These are phyloP conservation scores for Penicillium malachiteum DNA, from an alignment of 495 filamentous ascomycete species.

Conservation along the genomic window DNA sequence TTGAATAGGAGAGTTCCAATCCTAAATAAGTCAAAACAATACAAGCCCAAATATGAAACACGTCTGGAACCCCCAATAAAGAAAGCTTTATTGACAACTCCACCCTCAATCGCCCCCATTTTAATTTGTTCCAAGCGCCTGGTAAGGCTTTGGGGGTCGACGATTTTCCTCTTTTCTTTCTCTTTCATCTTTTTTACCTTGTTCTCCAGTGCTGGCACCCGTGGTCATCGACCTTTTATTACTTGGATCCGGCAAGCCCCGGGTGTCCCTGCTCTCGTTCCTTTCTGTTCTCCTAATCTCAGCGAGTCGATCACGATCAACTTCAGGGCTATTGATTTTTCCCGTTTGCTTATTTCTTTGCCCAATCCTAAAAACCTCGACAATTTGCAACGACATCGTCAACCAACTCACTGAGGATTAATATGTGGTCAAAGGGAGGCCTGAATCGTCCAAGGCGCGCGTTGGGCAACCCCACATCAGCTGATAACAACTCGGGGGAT, in stretches of 20 bases:
- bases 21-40: no score
- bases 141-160: slow-evolving; percentile 11
- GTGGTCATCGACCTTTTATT: not conserved
- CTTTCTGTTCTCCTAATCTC: not conserved
- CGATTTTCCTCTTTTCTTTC: slow-evolving; percentile 2
- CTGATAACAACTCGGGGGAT: slow-evolving; percentile 41
- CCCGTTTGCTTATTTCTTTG: slow-evolving; percentile 1
- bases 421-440: slow-evolving; percentile 47
- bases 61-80: no score
- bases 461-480: slow-evolving; percentile 46
- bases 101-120: slow-evolving; percentile 17
- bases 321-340: not conserved
- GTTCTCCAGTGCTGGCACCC: not conserved
- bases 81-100: no score
- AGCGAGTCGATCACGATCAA: not conserved
- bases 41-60: no score
- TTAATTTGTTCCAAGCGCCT: slow-evolving; percentile 15
- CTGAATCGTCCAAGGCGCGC: slow-evolving; percentile 44
- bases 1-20: not conserved
- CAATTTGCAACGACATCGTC: not conserved
- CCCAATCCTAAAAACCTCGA: not conserved
- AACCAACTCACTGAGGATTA: slow-evolving; percentile 8
- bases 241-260: slow-evolving; percentile 4
- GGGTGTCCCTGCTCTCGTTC: not conserved
- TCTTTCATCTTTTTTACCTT: not conserved